Conservation (phyloP, 2,329 filamentous ascomycete genomes). For the Tolypocladium pustulatum region DNA sequence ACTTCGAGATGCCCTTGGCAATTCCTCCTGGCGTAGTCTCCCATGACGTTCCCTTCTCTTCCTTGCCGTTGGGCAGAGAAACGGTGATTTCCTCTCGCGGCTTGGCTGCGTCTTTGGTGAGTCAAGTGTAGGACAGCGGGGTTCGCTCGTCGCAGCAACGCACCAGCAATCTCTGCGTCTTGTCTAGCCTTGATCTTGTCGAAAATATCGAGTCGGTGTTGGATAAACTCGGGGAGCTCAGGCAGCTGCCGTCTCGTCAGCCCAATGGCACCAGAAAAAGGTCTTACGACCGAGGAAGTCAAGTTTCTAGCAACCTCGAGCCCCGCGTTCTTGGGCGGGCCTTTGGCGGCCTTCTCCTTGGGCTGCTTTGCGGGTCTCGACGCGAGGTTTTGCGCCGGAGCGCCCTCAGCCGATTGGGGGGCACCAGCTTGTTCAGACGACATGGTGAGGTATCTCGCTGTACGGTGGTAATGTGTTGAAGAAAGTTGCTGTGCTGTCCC, state of each 20-base stretch:
- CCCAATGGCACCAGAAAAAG: slow-evolving; percentile 20
- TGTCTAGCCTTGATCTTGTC: slow-evolving; percentile 78
- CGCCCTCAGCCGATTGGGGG: slow-evolving; percentile 22
- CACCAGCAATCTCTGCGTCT: slow-evolving; percentile 57
- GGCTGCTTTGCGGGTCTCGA: slow-evolving; percentile 25
- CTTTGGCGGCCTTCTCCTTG: slow-evolving; percentile 31
- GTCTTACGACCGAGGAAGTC: slow-evolving; percentile 11
- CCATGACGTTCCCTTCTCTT: slow-evolving; percentile 70
- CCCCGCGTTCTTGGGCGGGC: slow-evolving; percentile 42
- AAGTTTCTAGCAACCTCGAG: slow-evolving; percentile 30
- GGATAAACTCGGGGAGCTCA: slow-evolving; percentile 62
- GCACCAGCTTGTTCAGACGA: slow-evolving; percentile 25
- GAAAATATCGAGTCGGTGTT: slow-evolving; percentile 78
- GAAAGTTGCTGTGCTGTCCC: slow-evolving; percentile 14
- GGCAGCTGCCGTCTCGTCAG: slow-evolving; percentile 21
- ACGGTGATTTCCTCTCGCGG: slow-evolving; percentile 66
- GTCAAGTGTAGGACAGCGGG: neutral
- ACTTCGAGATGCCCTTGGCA: slow-evolving; percentile 73
- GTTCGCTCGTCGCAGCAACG: slow-evolving; percentile 8
- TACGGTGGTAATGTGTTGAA: slow-evolving; percentile 11
- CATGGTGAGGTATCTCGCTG: slow-evolving; percentile 16
- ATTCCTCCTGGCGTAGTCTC: slow-evolving; percentile 81
- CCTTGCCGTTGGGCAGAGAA: slow-evolving; percentile 61
- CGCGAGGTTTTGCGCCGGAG: slow-evolving; percentile 21
- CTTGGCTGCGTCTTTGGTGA: slow-evolving; percentile 36